These are phyloP conservation scores for Komagataella phaffii DNA, from an alignment of 805 yeast genomes.

Conservation along the genomic window DNA sequence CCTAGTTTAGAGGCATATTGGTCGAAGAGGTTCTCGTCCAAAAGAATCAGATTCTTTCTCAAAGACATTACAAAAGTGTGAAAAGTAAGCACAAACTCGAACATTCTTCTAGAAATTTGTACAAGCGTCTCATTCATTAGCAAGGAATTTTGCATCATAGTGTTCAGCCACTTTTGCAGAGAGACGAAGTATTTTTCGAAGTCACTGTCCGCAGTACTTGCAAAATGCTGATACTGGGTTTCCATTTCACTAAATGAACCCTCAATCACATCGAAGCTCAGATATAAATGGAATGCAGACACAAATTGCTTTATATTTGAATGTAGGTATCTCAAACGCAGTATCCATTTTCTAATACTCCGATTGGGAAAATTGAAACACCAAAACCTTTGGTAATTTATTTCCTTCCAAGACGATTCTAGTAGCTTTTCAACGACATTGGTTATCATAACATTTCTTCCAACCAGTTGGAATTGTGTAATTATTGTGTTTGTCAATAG, in stretches of 20 bases:
- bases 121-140: constrained; percentile 46
- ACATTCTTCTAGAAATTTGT: constrained; percentile 27
- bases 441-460: constrained; percentile 55
- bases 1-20: constrained; percentile 22
- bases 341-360: constrained; percentile 37
- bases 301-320: constrained; percentile 42
- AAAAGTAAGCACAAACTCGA: constrained; percentile 32
- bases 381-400: constrained; percentile 59
- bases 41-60: constrained; percentile 36
- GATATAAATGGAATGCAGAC: constrained; percentile 38
- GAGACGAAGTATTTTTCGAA: constrained; percentile 29
- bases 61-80: constrained; percentile 36
- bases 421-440: constrained; percentile 47
- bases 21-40: constrained; percentile 32
- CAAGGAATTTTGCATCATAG: constrained; percentile 51
- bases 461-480: constrained; percentile 67
- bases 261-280: constrained; percentile 48
- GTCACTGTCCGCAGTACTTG: neutral
- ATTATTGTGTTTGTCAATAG: constrained; percentile 58
- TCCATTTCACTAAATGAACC: constrained; percentile 32
- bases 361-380: constrained; percentile 27
- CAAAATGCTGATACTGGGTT: constrained; percentile 11
- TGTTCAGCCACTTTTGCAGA: constrained; percentile 46
- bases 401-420: constrained; percentile 61
- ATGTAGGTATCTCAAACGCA: constrained; percentile 41